Percentiles rank a stretch among this genome's conserved stretches.
Conservation (phyloP, 1,139 yeast genomes). For the Taphrina communis region DNA sequence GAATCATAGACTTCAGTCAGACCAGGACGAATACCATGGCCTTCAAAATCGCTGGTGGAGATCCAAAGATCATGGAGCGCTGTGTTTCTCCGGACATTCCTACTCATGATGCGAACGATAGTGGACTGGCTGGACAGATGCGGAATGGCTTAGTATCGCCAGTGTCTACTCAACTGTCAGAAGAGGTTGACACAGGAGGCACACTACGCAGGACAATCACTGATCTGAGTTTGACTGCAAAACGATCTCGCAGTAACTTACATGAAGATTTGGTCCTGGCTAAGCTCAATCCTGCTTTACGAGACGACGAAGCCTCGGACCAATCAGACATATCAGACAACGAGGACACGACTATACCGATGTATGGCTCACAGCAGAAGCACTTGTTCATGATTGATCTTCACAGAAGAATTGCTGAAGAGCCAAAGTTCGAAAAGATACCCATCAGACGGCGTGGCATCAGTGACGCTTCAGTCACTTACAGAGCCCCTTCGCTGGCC, state of each 20-base stretch:
- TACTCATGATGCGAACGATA: constrained; percentile 19
- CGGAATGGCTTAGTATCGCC: constrained; percentile 17
- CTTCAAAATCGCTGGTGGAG: constrained; percentile 36
- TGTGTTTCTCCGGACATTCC: constrained; percentile 39
- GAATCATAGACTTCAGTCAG: constrained; percentile 44
- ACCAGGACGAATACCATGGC: constrained; percentile 30
- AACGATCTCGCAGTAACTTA: constrained; percentile 17
- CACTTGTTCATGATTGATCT: constrained; percentile 34
- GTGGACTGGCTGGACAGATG: not conserved
- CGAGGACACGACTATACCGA: constrained; percentile 5
- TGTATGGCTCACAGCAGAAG: constrained; percentile 20
- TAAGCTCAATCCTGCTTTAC: constrained; percentile 24
- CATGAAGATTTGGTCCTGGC: constrained; percentile 13
- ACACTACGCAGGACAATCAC: constrained; percentile 24
- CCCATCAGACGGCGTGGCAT: constrained; percentile 32
- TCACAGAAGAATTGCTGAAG: constrained; percentile 25
- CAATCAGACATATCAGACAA: constrained; percentile 37
- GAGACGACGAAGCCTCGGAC: constrained; percentile 36
- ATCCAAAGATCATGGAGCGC: constrained; percentile 25
- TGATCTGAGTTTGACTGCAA: constrained; percentile 13
- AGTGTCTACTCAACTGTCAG: constrained; percentile 6
- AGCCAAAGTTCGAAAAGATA: constrained; percentile 31
- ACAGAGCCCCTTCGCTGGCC: constrained; percentile 13
- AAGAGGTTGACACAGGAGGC: constrained; percentile 7
- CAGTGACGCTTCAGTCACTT: constrained; percentile 33